Evolutionary conservation across 306 rosid species (phyloP), one percentile per base, ranked within the genome.

Genomic region (Astragalus glycyphyllos): DNA sequence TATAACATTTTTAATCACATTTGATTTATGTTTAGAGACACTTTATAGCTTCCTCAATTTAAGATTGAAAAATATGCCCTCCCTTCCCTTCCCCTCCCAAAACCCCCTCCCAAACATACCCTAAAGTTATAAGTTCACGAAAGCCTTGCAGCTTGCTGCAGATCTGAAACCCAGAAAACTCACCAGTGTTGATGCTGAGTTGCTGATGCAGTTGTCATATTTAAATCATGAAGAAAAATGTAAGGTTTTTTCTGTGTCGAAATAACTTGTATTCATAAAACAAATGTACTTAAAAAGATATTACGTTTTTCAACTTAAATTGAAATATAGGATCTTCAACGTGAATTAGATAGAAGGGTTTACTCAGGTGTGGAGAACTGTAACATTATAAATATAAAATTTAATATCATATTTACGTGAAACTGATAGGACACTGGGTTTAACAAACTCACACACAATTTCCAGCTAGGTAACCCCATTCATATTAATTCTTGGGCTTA

Each of bases 101-200:
- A n/a, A n/a, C n/a, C n/a, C n/a, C n/a, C n/a, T n/a, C n/a, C n/a
- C n/a, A n/a, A n/a, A n/a, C n/a, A n/a, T n/a, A n/a, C n/a, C n/a
- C n/a, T 68, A 16, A 26, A 48, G 61, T 26, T 69, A 31, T 31
- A 58, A n/a, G 48, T 58, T 44, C 16, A 56, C 44, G 32, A 57
- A 70, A 58, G 23, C 50, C 61, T 20, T 11, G 68, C 58, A 50
- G 61, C 11, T 7, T 16, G 37, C 45, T 11, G 61, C 69, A 48
- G 35, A 72, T 54, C 40, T 69, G 53, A 61, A 38, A 69, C 63
- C 14, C 41, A 53, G 9, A 69, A 41, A 68, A 34, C 60, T 50
- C 49, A 58, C 61, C 58, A 44, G 46, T 8, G 4, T 70, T 58
- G 58, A 31, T 15, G 16, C 48, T 58, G 58, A 31, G 58, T 14